phyloP scores from a whole-genome alignment of 305 asterid species.

The Solanum aculeatissimum region DNA sequence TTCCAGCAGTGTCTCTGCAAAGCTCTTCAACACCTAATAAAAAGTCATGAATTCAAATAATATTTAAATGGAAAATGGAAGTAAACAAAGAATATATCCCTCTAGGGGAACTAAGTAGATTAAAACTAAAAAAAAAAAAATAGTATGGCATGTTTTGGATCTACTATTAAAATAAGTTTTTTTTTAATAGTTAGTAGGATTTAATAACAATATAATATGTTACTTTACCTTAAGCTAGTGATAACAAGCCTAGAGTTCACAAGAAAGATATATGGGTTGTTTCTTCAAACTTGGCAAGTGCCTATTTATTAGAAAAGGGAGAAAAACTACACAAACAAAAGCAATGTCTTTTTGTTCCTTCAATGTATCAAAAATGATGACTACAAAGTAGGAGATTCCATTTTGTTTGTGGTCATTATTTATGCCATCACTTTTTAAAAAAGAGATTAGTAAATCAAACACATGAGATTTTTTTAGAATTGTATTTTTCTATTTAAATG shows the following conservation, averaged over 20 bases:
- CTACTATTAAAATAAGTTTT: background rate
- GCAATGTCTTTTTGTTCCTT: background rate
- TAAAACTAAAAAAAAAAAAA: no score
- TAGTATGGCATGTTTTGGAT: background rate
- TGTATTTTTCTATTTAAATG: background rate
- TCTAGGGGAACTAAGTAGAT: background rate
- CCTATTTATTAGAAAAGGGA: background rate
- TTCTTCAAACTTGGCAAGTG: background rate
- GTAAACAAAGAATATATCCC: background rate
- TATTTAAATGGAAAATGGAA: background rate
- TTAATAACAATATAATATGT: background rate
- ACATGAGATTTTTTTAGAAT: background rate
- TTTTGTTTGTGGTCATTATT: background rate
- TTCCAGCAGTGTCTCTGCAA: background rate
- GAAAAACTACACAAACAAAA: background rate
- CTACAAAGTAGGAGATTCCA: background rate
- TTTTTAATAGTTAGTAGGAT: background rate
- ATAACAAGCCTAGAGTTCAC: background rate
- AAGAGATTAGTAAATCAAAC: background rate
- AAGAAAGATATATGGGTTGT: background rate
- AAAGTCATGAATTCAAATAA: background rate
- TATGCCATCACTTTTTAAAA: background rate
- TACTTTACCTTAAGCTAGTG: background rate
- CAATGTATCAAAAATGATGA: background rate
- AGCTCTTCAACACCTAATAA: background rate